Evolutionary conservation across 139 green algal species (phyloP), one percentile per base, ranked within the genome.

Genomic region (Eudorina sp.): DNA sequence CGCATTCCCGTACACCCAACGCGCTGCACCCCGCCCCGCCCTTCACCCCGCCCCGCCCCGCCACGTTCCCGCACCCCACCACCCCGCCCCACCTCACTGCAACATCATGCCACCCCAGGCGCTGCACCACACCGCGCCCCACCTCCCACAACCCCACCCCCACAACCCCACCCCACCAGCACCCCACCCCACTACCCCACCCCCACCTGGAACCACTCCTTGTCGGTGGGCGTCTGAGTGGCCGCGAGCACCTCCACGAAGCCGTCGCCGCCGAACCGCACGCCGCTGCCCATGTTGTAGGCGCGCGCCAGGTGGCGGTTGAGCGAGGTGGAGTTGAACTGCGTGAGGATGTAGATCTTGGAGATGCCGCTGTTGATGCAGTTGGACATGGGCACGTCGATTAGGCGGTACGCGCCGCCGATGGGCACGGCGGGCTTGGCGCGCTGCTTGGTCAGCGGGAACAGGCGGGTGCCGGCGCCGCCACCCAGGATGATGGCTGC

Each of bases 331-430:
- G 95, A 98, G 95, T 99, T 99, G 90, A 95, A 96, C 89, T 97
- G 94, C 6, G 97, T 99, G 31, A 99, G 90, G 89, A 99, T 98
- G 95, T 99, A 99, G 87, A 99, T 98, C 92, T 99, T 99, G 91
- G 84, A 96, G 92, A 99, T 98, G 85, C 98, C 98, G 85, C 90
- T 96, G 96, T 99, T 99, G 94, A 99, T 99, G 96, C 98, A 99
- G 95, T 99, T 99, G 94, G 86, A 96, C 97, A 99, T 99, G 43
- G 98, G 98, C 60, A 99, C 97, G 84, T 99, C 98, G 89, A 99
- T 99, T 43, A 99, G 95, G 62, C 98, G 95, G 93, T 99, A 99
- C 4, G 97, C 96, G 29, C 98, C 98, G 34, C 98, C 98, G 82
- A 99, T 99, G 53, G 98, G 98, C 77, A 99, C 98, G 8, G 97